phyloP scores from a whole-genome alignment of 2,329 filamentous ascomycete species.

The Waltergamsia citrina region DNA sequence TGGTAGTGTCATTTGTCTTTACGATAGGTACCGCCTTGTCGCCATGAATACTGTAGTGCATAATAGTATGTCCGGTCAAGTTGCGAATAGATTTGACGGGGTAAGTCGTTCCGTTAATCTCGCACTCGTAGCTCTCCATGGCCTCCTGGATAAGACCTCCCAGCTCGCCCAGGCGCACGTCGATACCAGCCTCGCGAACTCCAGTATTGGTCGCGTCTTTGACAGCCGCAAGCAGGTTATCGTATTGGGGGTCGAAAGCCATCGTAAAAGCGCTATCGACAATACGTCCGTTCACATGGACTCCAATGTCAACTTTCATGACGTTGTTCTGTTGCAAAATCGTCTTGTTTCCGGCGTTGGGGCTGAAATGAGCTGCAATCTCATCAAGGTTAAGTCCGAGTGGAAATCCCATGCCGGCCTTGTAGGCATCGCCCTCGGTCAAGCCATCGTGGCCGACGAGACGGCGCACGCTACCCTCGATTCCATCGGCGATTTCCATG shows the following conservation, averaged over 20 bases:
- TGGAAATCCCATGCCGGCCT: slow-evolving; percentile 79
- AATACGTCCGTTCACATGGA: slow-evolving; percentile 69
- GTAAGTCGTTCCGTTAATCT: slow-evolving; percentile 68
- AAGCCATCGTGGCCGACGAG: slow-evolving; percentile 70
- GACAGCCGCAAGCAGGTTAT: slow-evolving; percentile 64
- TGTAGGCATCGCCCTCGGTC: slow-evolving; percentile 67
- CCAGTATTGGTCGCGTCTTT: slow-evolving; percentile 77
- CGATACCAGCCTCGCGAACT: slow-evolving; percentile 76
- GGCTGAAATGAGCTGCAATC: slow-evolving; percentile 78
- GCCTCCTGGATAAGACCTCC: slow-evolving; percentile 78
- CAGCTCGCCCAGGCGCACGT: slow-evolving; percentile 80
- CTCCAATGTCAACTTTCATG: slow-evolving; percentile 75
- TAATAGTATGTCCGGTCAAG: slow-evolving; percentile 82
- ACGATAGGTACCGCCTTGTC: slow-evolving; percentile 92
- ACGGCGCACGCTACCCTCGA: slow-evolving; percentile 72
- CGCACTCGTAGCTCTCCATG: slow-evolving; percentile 89
- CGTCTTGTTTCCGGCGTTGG: slow-evolving; percentile 77
- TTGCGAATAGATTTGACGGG: slow-evolving; percentile 81
- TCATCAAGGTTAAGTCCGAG: slow-evolving; percentile 78
- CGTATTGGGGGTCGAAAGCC: slow-evolving; percentile 65
- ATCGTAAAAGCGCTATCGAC: slow-evolving; percentile 77
- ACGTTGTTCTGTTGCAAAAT: slow-evolving; percentile 65
- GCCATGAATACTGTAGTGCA: slow-evolving; percentile 83
- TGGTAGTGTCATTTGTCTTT: slow-evolving; percentile 77
- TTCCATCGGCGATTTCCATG: slow-evolving; percentile 78